Conservation (phyloP, 441 rosid species). For the Metrosideros polymorpha region DNA sequence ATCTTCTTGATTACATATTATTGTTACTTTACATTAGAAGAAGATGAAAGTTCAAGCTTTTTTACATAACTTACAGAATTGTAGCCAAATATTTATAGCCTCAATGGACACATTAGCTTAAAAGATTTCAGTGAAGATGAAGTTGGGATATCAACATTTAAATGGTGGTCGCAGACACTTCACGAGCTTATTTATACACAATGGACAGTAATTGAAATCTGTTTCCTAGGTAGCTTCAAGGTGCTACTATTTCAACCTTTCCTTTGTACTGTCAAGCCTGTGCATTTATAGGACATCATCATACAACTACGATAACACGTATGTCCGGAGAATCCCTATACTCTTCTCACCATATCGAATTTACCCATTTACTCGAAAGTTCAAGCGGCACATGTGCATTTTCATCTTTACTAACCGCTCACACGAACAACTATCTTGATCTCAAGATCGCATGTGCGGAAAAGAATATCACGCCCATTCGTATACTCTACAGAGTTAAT, state of each 20-base stretch:
- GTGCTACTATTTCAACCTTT: not conserved
- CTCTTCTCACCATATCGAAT: not conserved
- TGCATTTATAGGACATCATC: not conserved
- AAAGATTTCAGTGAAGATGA: not conserved
- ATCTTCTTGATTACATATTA: not conserved
- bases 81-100: no score
- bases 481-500: rapidly evolving
- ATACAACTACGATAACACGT: not conserved
- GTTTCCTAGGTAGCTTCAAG: not conserved
- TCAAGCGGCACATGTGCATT: not conserved
- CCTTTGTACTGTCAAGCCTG: not conserved
- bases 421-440: not conserved
- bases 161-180: not conserved
- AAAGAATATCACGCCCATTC: not conserved
- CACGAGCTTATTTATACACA: not conserved
- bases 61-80: not conserved
- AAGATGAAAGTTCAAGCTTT: not conserved
- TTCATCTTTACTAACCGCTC: no score
- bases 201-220: not conserved
- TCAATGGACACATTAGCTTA: no score
- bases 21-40: not conserved
- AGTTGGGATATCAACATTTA: not conserved
- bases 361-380: not conserved
- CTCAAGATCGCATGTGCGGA: not conserved
- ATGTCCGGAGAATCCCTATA: not conserved